Evolutionary conservation across 768 basidiomycete species (phyloP).

Genomic region (Mycena haematopus): DNA sequence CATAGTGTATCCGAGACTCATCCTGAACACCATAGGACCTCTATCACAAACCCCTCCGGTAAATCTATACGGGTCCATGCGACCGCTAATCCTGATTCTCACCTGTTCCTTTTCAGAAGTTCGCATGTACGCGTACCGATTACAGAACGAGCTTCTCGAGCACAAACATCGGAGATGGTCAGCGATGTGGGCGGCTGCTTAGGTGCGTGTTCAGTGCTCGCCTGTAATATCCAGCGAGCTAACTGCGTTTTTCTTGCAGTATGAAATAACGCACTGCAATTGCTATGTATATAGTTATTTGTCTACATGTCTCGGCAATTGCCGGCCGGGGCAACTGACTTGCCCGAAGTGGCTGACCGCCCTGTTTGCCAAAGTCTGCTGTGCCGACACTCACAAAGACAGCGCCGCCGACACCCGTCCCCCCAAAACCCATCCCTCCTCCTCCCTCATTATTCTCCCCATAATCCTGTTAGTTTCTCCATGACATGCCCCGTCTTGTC

Average conservation of each 20-base stretch:
- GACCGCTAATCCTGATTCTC: background rate
- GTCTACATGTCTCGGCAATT: conserved; percentile 1
- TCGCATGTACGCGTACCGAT: conserved; percentile 9
- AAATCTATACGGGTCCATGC: conserved; percentile 3
- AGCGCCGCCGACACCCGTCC: conserved; percentile 4
- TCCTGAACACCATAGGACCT: background rate
- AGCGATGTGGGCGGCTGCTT: background rate
- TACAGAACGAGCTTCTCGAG: conserved; percentile 9
- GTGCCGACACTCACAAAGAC: conserved; percentile 21
- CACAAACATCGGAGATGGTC: conserved; percentile 17
- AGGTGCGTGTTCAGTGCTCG: background rate
- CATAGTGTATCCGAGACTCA: conserved; percentile 16
- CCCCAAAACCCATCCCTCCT: conserved; percentile 21
- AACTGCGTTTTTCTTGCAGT: background rate
- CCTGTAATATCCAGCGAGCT: background rate
- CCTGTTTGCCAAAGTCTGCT: conserved; percentile 9
- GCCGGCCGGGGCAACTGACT: conserved; percentile 3
- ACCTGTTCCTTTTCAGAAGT: conserved; percentile 20
- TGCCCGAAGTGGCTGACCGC: background rate
- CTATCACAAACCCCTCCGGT: background rate
- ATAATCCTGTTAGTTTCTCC: conserved; percentile 52
- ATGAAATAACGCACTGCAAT: background rate
- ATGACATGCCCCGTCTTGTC: conserved; percentile 89
- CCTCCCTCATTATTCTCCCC: conserved; percentile 46
- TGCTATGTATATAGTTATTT: background rate